Evolutionary conservation across 768 basidiomycete species (phyloP), one percentile per base, ranked within the genome.

Genomic region (Tricholoma sp.): DNA sequence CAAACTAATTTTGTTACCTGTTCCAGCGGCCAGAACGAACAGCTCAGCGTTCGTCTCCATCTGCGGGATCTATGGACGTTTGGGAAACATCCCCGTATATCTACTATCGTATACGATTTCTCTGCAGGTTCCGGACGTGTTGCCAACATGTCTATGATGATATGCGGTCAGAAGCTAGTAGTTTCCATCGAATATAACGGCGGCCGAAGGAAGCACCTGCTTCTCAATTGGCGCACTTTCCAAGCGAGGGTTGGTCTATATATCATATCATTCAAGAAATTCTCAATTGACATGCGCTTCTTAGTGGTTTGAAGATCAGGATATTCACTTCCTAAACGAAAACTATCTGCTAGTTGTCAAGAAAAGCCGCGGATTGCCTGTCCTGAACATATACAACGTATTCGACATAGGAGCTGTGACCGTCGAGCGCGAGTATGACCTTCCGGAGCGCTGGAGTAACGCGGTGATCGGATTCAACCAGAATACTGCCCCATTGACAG

Each of bases 61-160:
- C 74, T 86, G 56, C 78, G 81, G 57, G 73, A 83, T 63, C 66
- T 85, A 51, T 79, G 78, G 72, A 72, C 72, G n/a, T 82, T 81
- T 56, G 78, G 74, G 54, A 80, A 81, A 61, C 83, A 86, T 62
- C 71, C 77, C 31, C 70, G 67, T 50, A 77, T 81, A 29, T 65
- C 64, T 37, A 66, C 69, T 10, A 64, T 74, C 33, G 69, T 68
- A 34, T 79, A 76, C 57, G 77, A 79, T 44, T 76, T 77, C 57
- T 67, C 64, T 28, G 73, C 72, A 15, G 76, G 74, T 17, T 45
- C 70, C 47, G 69, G 67, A 6, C 69, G 72, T 6, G 69, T 79
- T 33, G 60, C 63, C 12, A 72, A 67, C 44, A 66, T 75, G 53
- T 62, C 72, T 18, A 71, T 76, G 55, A 61, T 62, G 15, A 66